phyloP scores from a whole-genome alignment of 306 rosid genomes.

The Cucurbita maxima region DNA sequence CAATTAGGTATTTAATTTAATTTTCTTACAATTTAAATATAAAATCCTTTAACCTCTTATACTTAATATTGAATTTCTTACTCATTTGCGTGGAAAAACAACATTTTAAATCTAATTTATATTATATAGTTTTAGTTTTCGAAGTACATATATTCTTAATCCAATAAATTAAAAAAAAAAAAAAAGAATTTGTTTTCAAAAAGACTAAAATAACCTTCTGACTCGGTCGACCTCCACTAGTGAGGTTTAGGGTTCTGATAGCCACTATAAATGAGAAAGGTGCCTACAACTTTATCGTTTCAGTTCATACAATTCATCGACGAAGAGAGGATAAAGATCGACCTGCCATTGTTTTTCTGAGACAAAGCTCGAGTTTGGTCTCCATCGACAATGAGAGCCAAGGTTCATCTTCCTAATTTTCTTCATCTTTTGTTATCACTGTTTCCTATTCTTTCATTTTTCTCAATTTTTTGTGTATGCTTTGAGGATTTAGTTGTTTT shows the following conservation, averaged over 20 bases:
- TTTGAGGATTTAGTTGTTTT: background rate
- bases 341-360: background rate
- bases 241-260: constrained; percentile 7
- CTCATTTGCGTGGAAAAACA: too few species aligned
- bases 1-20: too few species aligned
- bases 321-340: background rate
- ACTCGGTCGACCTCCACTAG: background rate
- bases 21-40: too few species aligned
- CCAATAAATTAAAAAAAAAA: too few species aligned
- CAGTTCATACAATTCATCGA: background rate
- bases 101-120: too few species aligned
- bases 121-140: too few species aligned
- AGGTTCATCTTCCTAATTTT: background rate
- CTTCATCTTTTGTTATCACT: background rate
- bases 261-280: background rate
- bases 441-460: background rate
- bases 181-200: background rate
- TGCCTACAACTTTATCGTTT: too few species aligned
- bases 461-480: background rate
- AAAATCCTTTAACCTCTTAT: too few species aligned
- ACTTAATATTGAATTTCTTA: too few species aligned
- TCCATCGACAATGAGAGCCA: constrained; percentile 1
- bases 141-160: too few species aligned
- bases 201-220: background rate
- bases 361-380: background rate